These are phyloP conservation scores for Neoboletus subvelutipes DNA, from an alignment of 768 basidiomycete genomes.

Conservation along the genomic window DNA sequence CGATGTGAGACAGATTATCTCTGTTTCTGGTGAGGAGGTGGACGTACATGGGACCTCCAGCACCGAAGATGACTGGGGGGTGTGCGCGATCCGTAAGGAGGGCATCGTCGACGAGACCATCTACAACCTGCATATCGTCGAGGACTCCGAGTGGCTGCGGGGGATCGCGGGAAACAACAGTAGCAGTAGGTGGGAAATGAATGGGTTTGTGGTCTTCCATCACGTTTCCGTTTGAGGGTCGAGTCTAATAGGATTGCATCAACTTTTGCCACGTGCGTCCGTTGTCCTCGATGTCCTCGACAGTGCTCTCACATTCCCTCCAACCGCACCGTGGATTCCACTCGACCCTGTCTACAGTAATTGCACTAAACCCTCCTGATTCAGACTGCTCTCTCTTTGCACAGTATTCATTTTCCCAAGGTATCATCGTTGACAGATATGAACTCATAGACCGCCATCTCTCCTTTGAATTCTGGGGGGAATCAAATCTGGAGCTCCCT, in stretches of 20 bases:
- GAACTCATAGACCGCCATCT: slow-evolving; percentile 38
- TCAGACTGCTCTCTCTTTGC: slow-evolving; percentile 32
- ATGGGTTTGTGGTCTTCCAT: slow-evolving; percentile 19
- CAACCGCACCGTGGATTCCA: slow-evolving; percentile 30
- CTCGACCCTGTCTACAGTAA: slow-evolving; percentile 27
- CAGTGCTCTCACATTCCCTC: slow-evolving; percentile 19
- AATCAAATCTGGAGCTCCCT: slow-evolving; percentile 44
- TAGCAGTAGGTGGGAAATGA: slow-evolving; percentile 9
- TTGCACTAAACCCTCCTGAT: slow-evolving; percentile 14
- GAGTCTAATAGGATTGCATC: background rate
- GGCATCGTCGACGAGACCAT: slow-evolving; percentile 13
- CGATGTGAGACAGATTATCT: background rate
- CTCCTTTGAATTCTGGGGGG: slow-evolving; percentile 37
- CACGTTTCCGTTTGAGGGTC: background rate
- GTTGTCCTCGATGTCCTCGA: slow-evolving; percentile 18
- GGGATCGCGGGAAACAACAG: slow-evolving; percentile 7
- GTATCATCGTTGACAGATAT: slow-evolving; percentile 45
- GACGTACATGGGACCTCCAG: slow-evolving; percentile 72
- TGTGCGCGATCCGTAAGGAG: slow-evolving; percentile 16
- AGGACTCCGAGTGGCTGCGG: slow-evolving; percentile 18
- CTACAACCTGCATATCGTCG: slow-evolving; percentile 27
- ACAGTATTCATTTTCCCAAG: slow-evolving; percentile 37
- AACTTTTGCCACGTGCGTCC: background rate
- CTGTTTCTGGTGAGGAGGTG: background rate
- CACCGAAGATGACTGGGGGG: slow-evolving; percentile 65